Evolutionary conservation across 441 rosid species (phyloP).

Genomic region (Eruca vesicaria): DNA sequence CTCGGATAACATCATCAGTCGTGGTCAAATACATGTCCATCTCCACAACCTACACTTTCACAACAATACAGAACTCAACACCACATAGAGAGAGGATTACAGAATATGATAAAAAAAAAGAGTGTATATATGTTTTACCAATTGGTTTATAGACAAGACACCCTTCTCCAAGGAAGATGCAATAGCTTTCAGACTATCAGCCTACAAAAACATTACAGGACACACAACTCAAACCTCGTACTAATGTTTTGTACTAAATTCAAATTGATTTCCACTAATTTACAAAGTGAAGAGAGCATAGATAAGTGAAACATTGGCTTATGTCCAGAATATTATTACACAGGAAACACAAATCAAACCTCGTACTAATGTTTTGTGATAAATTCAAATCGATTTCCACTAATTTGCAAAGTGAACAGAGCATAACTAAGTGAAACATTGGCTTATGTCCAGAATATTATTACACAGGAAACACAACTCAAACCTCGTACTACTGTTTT

Average conservation of each 20-base stretch:
- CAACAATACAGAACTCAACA: background rate
- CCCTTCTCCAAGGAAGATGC: constrained; percentile 60
- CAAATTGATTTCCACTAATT: background rate
- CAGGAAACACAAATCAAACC: background rate
- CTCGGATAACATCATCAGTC: constrained; percentile 61
- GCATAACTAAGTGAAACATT: too few relatives aligned
- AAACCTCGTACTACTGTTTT: background rate
- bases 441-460: too few relatives aligned
- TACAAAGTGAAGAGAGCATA: too few relatives aligned
- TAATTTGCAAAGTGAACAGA: too few relatives aligned
- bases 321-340: too few relatives aligned
- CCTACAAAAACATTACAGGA: constrained; percentile 36
- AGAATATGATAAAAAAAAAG: constrained; percentile 3
- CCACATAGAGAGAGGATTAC: background rate
- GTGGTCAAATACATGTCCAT: constrained; percentile 86
- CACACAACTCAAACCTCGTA: background rate
- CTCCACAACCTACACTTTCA: constrained; percentile 58
- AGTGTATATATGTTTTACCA: constrained; percentile 41
- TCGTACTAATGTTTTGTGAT: background rate
- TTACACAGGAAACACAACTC: background rate
- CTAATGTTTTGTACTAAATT: background rate
- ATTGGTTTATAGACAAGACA: constrained; percentile 43
- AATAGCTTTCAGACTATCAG: constrained; percentile 58
- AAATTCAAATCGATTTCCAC: background rate
- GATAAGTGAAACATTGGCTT: too few relatives aligned